Evolutionary conservation across 306 rosid genomes (phyloP), one percentile per base, ranked within the genome.

Genomic region (Trifolium fragiferum): DNA sequence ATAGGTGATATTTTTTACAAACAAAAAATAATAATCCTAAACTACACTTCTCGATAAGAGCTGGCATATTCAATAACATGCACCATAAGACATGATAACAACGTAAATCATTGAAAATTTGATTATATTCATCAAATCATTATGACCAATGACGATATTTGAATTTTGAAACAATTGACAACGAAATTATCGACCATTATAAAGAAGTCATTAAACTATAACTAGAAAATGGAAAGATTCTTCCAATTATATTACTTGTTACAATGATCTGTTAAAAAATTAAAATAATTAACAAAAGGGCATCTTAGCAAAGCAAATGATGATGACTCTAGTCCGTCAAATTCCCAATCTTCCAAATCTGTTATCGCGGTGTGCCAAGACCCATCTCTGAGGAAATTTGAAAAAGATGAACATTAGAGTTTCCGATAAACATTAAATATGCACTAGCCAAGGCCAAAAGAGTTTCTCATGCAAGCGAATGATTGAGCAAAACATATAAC

Each of bases 331-430:
- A 58, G 75, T 84, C 82, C 76, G 66, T 53, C 78, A 62, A 72
- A 72, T 73, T 66, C 59, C 77, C 40, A 68, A 72, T 71, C 87
- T 76, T 72, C 82, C 44, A 50, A 73, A 54, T 80, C 72, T 66
- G 68, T 87, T 83, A 90, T 88, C 96, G 93, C 1, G 92, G 93
- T 73, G 89, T 87, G 40, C 92, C 79, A 65, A 87, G 95, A 66
- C 92, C 96, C 70, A 90, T 76, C 76, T 90, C 98, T 92, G 90
- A 78, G 79, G 54, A 76, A 66, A 72, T 65, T 25, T 19, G 11
- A 65, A 65, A 70, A 50, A 54, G 11, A 70, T 10, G 33, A 68
- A 46, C 70, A 65, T 67, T 58, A 20, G 33, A 30, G 33, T 30
- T 30, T 4, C 33, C 4, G 7, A 70, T 12, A 38, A 71, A 46